phyloP scores from a whole-genome alignment of 208 protist genomes.

The Histomonas meleagridis region DNA sequence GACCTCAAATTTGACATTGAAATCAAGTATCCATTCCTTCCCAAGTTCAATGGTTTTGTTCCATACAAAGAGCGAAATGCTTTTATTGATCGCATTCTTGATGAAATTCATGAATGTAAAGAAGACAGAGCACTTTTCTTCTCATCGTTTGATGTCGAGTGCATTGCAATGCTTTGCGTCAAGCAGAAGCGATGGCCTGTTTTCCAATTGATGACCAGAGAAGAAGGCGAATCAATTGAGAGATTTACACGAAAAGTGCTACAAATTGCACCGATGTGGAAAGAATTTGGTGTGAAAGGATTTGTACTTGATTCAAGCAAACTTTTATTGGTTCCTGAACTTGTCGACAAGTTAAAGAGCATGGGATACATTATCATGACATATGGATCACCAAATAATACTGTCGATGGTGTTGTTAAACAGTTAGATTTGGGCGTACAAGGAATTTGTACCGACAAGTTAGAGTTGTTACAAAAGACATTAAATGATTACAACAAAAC shows the following conservation, averaged over 20 bases:
- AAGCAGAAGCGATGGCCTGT: background rate
- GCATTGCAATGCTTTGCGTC: background rate
- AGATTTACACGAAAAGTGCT: background rate
- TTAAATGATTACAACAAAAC: background rate
- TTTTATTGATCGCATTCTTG: background rate
- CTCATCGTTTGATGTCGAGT: background rate
- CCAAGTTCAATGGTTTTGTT: background rate
- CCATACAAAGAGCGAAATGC: background rate
- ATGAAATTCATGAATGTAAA: background rate
- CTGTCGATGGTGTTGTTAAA: background rate
- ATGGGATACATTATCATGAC: background rate
- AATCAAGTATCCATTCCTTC: background rate
- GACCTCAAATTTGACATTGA: background rate
- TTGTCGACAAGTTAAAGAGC: background rate
- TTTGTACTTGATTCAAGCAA: background rate
- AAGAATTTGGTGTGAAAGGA: background rate
- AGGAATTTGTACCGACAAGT: background rate
- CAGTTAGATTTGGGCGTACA: background rate
- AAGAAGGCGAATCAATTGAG: background rate
- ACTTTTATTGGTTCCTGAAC: background rate
- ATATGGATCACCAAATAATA: slow-evolving; percentile 19
- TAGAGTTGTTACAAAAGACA: background rate
- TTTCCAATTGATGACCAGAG: background rate
- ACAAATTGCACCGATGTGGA: background rate
- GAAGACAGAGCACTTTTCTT: background rate